Conservation (phyloP, 805 yeast genomes). For the Wickerhamiella azymoides region DNA sequence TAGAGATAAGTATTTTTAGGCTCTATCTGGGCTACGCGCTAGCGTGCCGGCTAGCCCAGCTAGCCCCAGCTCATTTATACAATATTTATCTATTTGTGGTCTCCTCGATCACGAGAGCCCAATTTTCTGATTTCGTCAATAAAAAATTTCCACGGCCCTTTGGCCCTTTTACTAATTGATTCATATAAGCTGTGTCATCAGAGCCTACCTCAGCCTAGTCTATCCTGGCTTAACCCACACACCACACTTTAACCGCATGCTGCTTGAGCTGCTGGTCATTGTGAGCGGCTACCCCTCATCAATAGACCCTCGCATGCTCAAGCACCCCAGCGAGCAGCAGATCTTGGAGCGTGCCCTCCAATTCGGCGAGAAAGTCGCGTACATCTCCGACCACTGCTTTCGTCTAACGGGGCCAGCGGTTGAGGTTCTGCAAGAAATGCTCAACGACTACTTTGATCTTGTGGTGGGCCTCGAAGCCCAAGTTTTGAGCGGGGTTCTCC, state of each 20-base stretch:
- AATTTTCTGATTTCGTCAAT: too few species aligned
- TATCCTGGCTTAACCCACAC: background rate
- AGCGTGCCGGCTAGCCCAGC: too few species aligned
- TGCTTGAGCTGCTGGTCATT: conserved; percentile 3
- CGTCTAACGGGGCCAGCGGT: background rate
- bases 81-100: too few species aligned
- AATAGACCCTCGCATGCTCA: background rate
- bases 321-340: conserved; percentile 11
- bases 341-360: conserved; percentile 5
- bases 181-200: too few species aligned
- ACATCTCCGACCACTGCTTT: background rate
- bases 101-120: too few species aligned
- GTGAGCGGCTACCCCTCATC: conserved; percentile 6
- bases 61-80: too few species aligned
- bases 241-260: background rate
- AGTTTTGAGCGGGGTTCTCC: background rate
- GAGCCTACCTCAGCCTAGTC: too few species aligned
- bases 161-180: too few species aligned
- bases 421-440: background rate
- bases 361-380: conserved; percentile 7
- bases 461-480: conserved; percentile 1
- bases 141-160: too few species aligned
- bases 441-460: background rate
- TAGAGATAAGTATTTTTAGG: too few species aligned
- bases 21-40: too few species aligned